Evolutionary conservation across 176 grass and related monocot species (phyloP).

Genomic region (Ensete ventricosum): DNA sequence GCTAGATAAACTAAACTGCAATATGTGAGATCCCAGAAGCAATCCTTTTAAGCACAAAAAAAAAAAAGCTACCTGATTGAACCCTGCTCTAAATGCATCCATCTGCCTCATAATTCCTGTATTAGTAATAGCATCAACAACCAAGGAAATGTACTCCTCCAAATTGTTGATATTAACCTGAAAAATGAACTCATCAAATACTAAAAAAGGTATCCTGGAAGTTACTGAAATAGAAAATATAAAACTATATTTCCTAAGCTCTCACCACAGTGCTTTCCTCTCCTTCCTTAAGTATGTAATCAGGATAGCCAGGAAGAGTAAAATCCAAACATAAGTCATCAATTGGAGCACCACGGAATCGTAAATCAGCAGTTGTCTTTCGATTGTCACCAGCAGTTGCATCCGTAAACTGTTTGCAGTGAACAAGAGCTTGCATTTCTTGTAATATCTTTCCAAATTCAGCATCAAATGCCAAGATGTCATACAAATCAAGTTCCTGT

Average conservation of each 20-base stretch:
- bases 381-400: constrained; percentile 25
- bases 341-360: constrained; percentile 50
- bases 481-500: constrained; percentile 80
- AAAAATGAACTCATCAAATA: not conserved
- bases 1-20: too few relatives aligned
- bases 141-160: constrained; percentile 73
- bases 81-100: constrained; percentile 70
- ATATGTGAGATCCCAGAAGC: not conserved
- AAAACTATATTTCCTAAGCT: constrained; percentile 9
- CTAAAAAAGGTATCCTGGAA: constrained; percentile 3
- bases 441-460: constrained; percentile 73
- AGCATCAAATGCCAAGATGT: constrained; percentile 66
- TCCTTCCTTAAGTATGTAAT: constrained; percentile 68
- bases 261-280: constrained; percentile 45
- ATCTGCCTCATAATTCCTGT: constrained; percentile 58
- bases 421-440: constrained; percentile 69
- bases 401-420: constrained; percentile 39
- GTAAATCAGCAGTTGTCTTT: constrained; percentile 34
- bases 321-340: constrained; percentile 76
- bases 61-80: constrained; percentile 58
- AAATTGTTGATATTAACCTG: constrained; percentile 74
- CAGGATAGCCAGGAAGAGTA: constrained; percentile 79
- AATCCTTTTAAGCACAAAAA: not conserved
- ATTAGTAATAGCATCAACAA: constrained; percentile 65
- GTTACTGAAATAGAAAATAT: constrained; percentile 1